Percentiles rank a stretch among this genome's conserved stretches.
These are phyloP conservation scores for Zarea fungicola DNA, from an alignment of 2,329 filamentous ascomycete genomes.

Conservation along the genomic window DNA sequence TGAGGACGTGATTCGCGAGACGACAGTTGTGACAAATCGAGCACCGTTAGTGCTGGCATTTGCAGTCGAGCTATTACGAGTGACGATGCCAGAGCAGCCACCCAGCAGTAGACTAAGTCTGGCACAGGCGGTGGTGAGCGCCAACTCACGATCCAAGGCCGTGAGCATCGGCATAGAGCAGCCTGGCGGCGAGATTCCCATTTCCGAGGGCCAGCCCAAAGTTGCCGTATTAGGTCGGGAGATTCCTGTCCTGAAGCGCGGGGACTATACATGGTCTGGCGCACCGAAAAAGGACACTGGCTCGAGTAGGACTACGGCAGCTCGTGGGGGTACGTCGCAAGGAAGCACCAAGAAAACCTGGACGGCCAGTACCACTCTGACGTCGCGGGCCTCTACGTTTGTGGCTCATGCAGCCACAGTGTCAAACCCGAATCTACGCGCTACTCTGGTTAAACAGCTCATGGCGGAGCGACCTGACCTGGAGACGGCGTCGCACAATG, in stretches of 20 bases:
- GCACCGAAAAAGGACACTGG: constrained; percentile 10
- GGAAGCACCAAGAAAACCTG: constrained; percentile 35
- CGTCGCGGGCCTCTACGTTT: constrained; percentile 51
- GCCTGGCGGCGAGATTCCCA: constrained; percentile 63
- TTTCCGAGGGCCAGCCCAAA: constrained; percentile 70
- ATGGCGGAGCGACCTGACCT: constrained; percentile 44
- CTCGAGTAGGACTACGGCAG: constrained; percentile 1
- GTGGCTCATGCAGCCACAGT: constrained; percentile 44
- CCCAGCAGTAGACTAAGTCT: constrained; percentile 77
- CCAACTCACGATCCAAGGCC: constrained; percentile 73
- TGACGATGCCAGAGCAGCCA: constrained; percentile 82
- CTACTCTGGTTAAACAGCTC: constrained; percentile 41
- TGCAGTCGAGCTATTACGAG: constrained; percentile 64
- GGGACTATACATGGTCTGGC: constrained; percentile 55
- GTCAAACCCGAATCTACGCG: constrained; percentile 36
- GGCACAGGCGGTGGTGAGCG: constrained; percentile 77
- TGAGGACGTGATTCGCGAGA: constrained; percentile 54
- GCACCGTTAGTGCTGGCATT: constrained; percentile 81
- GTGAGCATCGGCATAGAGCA: constrained; percentile 67
- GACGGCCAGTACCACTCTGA: constrained; percentile 47
- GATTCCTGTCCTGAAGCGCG: constrained; percentile 69
- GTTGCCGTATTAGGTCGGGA: constrained; percentile 69
- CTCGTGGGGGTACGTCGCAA: constrained; percentile 16
- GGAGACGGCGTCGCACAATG: constrained; percentile 53
- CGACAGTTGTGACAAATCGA: constrained; percentile 66